Percentiles rank a stretch among this genome's conserved stretches.
Conservation (phyloP, 2,329 filamentous ascomycete genomes). For the Drechslera avenae region DNA sequence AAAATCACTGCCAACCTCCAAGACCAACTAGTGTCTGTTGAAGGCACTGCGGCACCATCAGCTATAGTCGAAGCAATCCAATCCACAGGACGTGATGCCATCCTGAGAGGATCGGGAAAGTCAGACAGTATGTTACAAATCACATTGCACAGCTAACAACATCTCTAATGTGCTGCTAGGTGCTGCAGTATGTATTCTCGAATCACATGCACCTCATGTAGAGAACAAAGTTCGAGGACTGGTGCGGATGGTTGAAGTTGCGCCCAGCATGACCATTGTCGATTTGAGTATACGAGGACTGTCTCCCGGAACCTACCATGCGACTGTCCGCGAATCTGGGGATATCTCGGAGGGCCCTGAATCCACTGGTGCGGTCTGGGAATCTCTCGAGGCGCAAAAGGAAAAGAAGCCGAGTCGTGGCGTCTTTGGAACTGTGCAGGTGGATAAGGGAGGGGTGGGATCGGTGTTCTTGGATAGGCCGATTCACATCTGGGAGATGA, state of each 20-base stretch:
- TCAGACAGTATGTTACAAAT: slow-evolving; percentile 71
- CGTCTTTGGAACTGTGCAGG: slow-evolving; percentile 74
- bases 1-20: slow-evolving; percentile 82
- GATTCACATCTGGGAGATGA: slow-evolving; percentile 93
- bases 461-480: slow-evolving; percentile 79
- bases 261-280: slow-evolving; percentile 75
- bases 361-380: slow-evolving; percentile 85
- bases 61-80: slow-evolving; percentile 89
- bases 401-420: slow-evolving; percentile 61
- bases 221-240: slow-evolving; percentile 78
- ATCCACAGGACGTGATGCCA: slow-evolving; percentile 88
- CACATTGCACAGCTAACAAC: background rate
- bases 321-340: slow-evolving; percentile 82
- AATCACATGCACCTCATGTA: slow-evolving; percentile 71
- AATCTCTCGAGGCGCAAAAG: slow-evolving; percentile 53
- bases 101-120: slow-evolving; percentile 84
- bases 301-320: slow-evolving; percentile 78
- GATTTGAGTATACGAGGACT: slow-evolving; percentile 88
- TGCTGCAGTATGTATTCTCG: slow-evolving; percentile 92
- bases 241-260: slow-evolving; percentile 91
- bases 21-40: slow-evolving; percentile 81
- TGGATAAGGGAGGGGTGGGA: slow-evolving; percentile 76
- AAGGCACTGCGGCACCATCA: slow-evolving; percentile 90
- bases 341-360: slow-evolving; percentile 83
- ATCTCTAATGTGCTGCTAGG: slow-evolving; percentile 50